phyloP scores from a whole-genome alignment of 2,329 filamentous ascomycete species.

The Alternaria conjuncta region DNA sequence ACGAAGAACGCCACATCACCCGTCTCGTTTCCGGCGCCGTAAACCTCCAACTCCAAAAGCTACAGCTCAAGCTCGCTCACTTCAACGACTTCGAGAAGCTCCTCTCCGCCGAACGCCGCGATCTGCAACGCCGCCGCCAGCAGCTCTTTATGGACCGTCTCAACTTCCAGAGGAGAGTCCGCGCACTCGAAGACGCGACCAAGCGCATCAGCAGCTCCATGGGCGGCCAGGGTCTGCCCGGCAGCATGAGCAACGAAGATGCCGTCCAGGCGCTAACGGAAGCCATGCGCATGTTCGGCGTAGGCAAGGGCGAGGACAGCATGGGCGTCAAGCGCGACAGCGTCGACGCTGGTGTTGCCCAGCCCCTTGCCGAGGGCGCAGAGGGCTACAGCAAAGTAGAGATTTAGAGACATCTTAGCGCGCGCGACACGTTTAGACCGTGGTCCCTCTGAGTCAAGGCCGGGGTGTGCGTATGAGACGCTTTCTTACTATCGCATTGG shows the following conservation, averaged over 20 bases:
- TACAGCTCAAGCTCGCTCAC: conserved; percentile 93
- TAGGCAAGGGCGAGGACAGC: conserved; percentile 46
- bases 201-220: conserved; percentile 51
- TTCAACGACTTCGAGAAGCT: conserved; percentile 96
- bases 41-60: conserved; percentile 92
- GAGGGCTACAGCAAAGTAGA: conserved; percentile 46
- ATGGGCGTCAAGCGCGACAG: conserved; percentile 41
- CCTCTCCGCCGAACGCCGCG: conserved; percentile 87
- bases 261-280: conserved; percentile 44
- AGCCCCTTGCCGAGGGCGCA: conserved; percentile 40
- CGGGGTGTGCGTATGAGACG: background rate
- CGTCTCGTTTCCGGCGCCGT: conserved; percentile 89
- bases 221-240: conserved; percentile 40
- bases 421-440: background rate
- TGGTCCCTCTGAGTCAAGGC: background rate
- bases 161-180: conserved; percentile 85
- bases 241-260: conserved; percentile 41
- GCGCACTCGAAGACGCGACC: conserved; percentile 80
- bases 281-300: conserved; percentile 42
- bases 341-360: conserved; percentile 31
- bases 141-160: conserved; percentile 93
- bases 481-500: background rate
- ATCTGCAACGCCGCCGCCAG: conserved; percentile 89
- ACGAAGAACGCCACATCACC: conserved; percentile 96
- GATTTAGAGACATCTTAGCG: conserved; percentile 28